Base-by-base conservation (phyloP, 495 filamentous ascomycete species). In the Choiromyces venosus region DNA sequence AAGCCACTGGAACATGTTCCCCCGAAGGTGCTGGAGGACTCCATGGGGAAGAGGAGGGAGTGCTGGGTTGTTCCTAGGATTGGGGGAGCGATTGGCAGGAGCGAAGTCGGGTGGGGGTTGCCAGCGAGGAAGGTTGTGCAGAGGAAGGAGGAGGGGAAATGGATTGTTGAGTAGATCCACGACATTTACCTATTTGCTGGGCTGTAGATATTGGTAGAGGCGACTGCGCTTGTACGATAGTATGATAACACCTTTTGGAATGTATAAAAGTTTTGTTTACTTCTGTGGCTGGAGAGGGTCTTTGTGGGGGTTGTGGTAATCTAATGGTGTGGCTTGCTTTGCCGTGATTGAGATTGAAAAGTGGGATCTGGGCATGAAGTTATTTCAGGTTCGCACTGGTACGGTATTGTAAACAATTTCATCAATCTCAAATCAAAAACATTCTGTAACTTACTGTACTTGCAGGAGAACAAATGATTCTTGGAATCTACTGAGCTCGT, bases 1-100 rank as follows among this genome's bases (percentile, higher is more conserved):
- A 99, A 98, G 85, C 96, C 95, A 4, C 88, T 97, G 46, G 96
- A 94, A 84, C 89, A 91, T 76, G 87, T 89, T 70, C 81, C 84
- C 52, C 78, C 89, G 29, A 82, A 81, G 67, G 80, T 83, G 25
- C 80, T 83, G 67, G 81, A 71, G 0, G 75, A 73, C 12, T 78
- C 73, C 19, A 88, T 88, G 35, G 86, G 86, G 0, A 86, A 84
- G 78, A 85, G 85, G 71, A 86, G 94, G 71, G 89, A 92, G 76
- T 92, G 90, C 74, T 96, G 92, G 91, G 92, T 96, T 36, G 87
- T 94, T 68, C 91, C 91, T 44, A 89, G 88, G 76, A 83, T 92
- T 61, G 88, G 92, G 10, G 89, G 90, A 9, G 87, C 89, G 71
- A 77, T 80, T 21, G 83, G 82, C 1, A 85, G 81, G 35, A 88